Evolutionary conservation across 1,284 basidiomycete species (phyloP), one percentile per base, ranked within the genome.

Genomic region (Cryptococcus maquisensis): DNA sequence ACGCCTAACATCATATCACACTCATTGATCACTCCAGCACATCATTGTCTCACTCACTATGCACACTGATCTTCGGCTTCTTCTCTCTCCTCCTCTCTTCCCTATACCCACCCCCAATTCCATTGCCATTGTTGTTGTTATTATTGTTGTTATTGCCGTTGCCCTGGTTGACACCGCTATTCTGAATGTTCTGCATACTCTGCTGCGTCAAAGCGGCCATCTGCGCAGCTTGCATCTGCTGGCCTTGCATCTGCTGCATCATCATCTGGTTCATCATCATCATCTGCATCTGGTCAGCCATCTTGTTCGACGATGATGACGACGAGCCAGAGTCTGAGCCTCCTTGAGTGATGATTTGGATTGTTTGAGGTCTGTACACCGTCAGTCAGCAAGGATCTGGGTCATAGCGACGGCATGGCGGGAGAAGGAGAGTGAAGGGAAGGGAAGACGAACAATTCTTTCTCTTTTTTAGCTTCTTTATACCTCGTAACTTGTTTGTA

Each of bases 201-300:
- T 61, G 54, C 39, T 57, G 59, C 44, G 55, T 60, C 57, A 69
- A 54, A 13, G 60, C 60, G 5, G 60, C 61, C 59, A 69, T 65
- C 43, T 67, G 66, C 4, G 63, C 67, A 2, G 55, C 54, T 46
- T 69, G 67, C 62, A 67, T 66, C 26, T 68, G 67, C 40, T 67
- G 65, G 43, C 61, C 56, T 43, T 59, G 53, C 67, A 66, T 64
- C 40, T 69, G 67, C 54, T 68, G 67, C 54, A 59, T 60, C 67
- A 66, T 64, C 66, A 69, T 67, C 50, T 65, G 61, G 24, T 61
- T 64, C 66, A 69, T 65, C 67, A 69, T 69, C 57, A 66, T 60
- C 61, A 65, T 61, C 39, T 64, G 63, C 64, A 69, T 67, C 24
- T 59, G 40, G 28, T 67, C 63, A 28, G 55, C 54, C 8, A 55